Evolutionary conservation across 768 basidiomycete species (phyloP).

Genomic region (Daedaleopsis nitida): DNA sequence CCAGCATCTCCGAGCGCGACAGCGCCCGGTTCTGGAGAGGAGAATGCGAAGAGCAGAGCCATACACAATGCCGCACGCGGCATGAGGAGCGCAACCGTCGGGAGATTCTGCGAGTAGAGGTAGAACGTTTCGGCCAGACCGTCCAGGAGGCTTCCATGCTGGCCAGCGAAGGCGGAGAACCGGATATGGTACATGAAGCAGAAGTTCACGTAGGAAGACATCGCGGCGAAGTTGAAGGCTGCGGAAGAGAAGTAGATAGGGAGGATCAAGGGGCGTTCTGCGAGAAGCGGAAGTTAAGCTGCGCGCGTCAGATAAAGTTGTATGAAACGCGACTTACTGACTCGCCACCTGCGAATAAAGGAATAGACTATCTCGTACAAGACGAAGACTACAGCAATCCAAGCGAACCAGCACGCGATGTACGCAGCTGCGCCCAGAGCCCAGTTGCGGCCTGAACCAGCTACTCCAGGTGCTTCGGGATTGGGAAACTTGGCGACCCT

Average conservation of each 20-base stretch:
- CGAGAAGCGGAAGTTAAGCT: background rate
- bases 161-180: slow-evolving; percentile 59
- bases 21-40: slow-evolving; percentile 47
- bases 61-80: slow-evolving; percentile 80
- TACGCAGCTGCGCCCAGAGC: slow-evolving; percentile 82
- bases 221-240: slow-evolving; percentile 71
- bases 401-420: slow-evolving; percentile 76
- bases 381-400: slow-evolving; percentile 71
- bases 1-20: slow-evolving; percentile 51
- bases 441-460: slow-evolving; percentile 79
- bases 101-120: slow-evolving; percentile 82
- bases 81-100: slow-evolving; percentile 78
- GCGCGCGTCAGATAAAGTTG: background rate
- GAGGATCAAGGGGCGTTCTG: slow-evolving; percentile 81
- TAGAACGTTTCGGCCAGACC: slow-evolving; percentile 83
- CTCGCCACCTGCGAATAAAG: slow-evolving; percentile 74
- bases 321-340: slow-evolving; percentile 57
- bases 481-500: slow-evolving; percentile 80
- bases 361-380: slow-evolving; percentile 80
- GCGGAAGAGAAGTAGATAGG: slow-evolving; percentile 84
- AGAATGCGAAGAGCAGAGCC: slow-evolving; percentile 70
- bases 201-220: slow-evolving; percentile 83
- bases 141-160: slow-evolving; percentile 51
- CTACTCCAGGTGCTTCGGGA: slow-evolving; percentile 65
- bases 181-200: slow-evolving; percentile 84